phyloP scores from a whole-genome alignment of 2,329 filamentous ascomycete genomes.

The Colletotrichum tropicale region DNA sequence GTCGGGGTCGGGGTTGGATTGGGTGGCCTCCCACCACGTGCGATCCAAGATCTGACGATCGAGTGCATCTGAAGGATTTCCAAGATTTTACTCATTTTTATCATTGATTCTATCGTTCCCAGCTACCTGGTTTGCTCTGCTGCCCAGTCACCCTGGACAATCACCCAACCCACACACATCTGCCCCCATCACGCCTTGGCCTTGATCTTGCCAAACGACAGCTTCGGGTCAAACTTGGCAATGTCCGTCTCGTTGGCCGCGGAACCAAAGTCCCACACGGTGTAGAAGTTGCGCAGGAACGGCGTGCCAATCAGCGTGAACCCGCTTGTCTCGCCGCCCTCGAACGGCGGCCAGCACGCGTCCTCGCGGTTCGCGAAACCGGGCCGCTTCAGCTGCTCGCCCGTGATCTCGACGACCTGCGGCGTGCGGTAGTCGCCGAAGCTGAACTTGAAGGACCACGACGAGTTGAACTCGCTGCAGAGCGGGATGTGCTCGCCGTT shows the following conservation, averaged over 20 bases:
- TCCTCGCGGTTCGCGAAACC: slow-evolving; percentile 36
- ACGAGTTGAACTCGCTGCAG: slow-evolving; percentile 39
- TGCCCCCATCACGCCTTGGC: neutral
- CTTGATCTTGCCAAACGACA: slow-evolving; percentile 30
- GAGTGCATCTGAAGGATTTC: neutral
- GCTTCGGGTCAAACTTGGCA: neutral
- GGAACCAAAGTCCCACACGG: slow-evolving; percentile 34
- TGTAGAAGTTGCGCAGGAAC: slow-evolving; percentile 36
- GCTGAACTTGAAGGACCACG: slow-evolving; percentile 36
- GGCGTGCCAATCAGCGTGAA: slow-evolving; percentile 33
- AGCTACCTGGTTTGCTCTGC: neutral
- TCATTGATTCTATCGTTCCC: neutral
- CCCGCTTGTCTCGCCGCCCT: slow-evolving; percentile 19
- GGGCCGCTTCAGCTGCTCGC: slow-evolving; percentile 32
- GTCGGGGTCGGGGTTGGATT: neutral
- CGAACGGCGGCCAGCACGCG: slow-evolving; percentile 39
- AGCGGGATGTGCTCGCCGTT: slow-evolving; percentile 30
- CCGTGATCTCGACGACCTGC: slow-evolving; percentile 29
- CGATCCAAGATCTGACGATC: neutral
- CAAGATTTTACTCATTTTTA: neutral
- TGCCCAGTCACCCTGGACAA: neutral
- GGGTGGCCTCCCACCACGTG: neutral
- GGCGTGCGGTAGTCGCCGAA: slow-evolving; percentile 14
- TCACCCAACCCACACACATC: neutral
- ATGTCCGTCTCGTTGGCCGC: neutral